A percentile compares a stretch with the other conserved stretches of the same genome.
These are phyloP conservation scores for Nevesoporus exiguus DNA, from an alignment of 768 basidiomycete genomes.

Conservation along the genomic window DNA sequence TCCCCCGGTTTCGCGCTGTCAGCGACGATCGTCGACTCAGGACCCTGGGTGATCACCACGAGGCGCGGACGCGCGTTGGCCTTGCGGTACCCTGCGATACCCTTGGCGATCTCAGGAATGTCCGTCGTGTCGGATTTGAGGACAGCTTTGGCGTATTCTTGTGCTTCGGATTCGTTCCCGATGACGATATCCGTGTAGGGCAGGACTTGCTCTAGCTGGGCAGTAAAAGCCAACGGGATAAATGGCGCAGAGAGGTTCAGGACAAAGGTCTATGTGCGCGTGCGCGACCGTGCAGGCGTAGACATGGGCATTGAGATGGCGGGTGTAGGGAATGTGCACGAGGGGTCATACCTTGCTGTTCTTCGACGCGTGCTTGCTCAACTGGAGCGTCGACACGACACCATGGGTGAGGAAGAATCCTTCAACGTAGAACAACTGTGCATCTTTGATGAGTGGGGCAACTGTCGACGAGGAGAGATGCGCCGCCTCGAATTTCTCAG, in stretches of 20 bases:
- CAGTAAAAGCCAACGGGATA: slow-evolving; percentile 89
- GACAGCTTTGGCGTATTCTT: slow-evolving; percentile 73
- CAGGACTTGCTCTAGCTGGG: slow-evolving; percentile 76
- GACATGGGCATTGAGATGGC: neutral
- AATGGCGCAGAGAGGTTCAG: slow-evolving; percentile 97
- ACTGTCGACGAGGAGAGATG: slow-evolving; percentile 78
- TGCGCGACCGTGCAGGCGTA: neutral
- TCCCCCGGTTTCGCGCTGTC: slow-evolving; percentile 43
- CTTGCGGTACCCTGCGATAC: slow-evolving; percentile 75
- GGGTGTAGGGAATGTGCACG: neutral
- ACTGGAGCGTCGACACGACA: slow-evolving; percentile 58
- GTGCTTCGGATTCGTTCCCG: slow-evolving; percentile 96
- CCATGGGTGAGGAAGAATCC: slow-evolving; percentile 99
- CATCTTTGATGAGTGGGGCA: slow-evolving; percentile 71
- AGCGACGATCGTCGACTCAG: slow-evolving; percentile 75
- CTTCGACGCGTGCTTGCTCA: slow-evolving; percentile 74
- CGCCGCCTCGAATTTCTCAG: slow-evolving; percentile 82
- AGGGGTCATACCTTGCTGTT: slow-evolving; percentile 59
- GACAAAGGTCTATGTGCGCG: slow-evolving; percentile 62
- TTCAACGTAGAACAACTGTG: slow-evolving; percentile 90
- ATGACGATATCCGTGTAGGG: slow-evolving; percentile 87
- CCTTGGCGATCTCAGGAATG: slow-evolving; percentile 63
- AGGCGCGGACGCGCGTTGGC: slow-evolving; percentile 73
- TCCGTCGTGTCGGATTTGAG: slow-evolving; percentile 65
- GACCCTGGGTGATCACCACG: slow-evolving; percentile 90